Evolutionary conservation across 2,329 filamentous ascomycete species (phyloP).

Genomic region (Fusarium proliferatum): DNA sequence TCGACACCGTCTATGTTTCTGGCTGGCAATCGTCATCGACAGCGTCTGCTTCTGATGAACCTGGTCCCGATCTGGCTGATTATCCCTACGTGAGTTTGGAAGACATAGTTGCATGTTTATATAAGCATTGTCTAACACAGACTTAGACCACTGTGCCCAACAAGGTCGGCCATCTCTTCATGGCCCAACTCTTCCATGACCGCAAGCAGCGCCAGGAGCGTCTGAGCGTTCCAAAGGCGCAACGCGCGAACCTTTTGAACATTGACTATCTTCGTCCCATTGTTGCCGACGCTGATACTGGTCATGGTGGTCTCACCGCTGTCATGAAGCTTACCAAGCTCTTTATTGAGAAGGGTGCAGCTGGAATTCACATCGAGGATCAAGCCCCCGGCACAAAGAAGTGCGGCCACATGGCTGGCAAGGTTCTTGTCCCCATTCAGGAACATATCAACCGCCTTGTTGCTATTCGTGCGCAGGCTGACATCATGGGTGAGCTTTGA

Average conservation of each 20-base stretch:
- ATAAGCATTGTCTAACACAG: constrained; percentile 43
- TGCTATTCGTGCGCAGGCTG: constrained; percentile 95
- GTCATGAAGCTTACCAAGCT: constrained; percentile 99
- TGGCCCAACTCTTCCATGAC: constrained; percentile 99
- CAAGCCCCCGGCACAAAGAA: constrained; percentile 99
- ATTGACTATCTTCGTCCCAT: constrained; percentile 96
- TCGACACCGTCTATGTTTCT: constrained; percentile 98
- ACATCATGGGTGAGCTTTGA: constrained; percentile 84
- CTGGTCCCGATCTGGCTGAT: constrained; percentile 96
- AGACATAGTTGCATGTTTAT: background rate
- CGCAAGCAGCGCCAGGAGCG: constrained; percentile 98
- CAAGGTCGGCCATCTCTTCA: constrained; percentile 97
- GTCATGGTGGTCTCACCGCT: constrained; percentile 96
- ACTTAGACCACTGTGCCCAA: constrained; percentile 93
- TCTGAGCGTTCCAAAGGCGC: constrained; percentile 76
- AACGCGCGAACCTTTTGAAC: constrained; percentile 80
- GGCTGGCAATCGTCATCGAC: constrained; percentile 99
- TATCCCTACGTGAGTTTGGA: constrained; percentile 81
- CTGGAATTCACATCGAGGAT: constrained; percentile 98
- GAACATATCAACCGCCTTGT: constrained; percentile 99
- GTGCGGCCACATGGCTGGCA: constrained; percentile 99
- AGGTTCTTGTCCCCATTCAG: constrained; percentile 94
- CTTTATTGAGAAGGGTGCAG: constrained; percentile 95
- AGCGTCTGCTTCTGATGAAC: constrained; percentile 93
- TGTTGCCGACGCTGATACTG: constrained; percentile 96